These are phyloP conservation scores for Citrullus mucosospermus DNA, from an alignment of 306 rosid genomes.

Conservation along the genomic window DNA sequence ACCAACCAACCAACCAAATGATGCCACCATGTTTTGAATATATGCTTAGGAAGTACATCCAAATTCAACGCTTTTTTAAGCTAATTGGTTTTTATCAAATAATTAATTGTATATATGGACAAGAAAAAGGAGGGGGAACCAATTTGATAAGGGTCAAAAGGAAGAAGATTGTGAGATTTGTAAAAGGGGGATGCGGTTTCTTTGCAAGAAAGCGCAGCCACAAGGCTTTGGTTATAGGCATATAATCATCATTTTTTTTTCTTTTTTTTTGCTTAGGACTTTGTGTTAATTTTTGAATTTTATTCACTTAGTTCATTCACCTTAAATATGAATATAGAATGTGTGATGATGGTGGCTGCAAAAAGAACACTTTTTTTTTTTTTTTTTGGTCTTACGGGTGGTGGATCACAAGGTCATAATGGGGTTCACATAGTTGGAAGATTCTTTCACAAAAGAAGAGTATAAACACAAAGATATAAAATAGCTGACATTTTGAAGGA, in stretches of 20 bases:
- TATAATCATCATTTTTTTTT: background rate
- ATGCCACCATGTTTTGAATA: background rate
- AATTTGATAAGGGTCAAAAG: background rate
- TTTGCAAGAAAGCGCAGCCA: too few relatives aligned
- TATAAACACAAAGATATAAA: constrained; percentile 51
- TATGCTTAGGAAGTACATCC: background rate
- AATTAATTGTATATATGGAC: background rate
- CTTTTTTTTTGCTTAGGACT: background rate
- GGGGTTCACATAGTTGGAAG: constrained; percentile 34
- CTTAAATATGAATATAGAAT: background rate
- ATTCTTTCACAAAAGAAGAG: constrained; percentile 48
- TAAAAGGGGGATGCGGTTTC: too few relatives aligned
- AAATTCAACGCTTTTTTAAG: background rate
- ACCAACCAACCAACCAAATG: background rate
- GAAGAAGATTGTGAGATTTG: background rate
- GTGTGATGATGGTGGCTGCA: background rate
- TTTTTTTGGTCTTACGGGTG: background rate
- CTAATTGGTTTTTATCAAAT: background rate
- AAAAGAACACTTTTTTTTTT: background rate
- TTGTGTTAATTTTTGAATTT: background rate
- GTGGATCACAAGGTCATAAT: constrained; percentile 20
- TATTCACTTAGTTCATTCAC: background rate
- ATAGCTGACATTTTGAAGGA: constrained; percentile 43
- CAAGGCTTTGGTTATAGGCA: background rate
- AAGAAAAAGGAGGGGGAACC: background rate